Conservation (phyloP, 75 land plant species). For the Sequoiadendron giganteum region DNA sequence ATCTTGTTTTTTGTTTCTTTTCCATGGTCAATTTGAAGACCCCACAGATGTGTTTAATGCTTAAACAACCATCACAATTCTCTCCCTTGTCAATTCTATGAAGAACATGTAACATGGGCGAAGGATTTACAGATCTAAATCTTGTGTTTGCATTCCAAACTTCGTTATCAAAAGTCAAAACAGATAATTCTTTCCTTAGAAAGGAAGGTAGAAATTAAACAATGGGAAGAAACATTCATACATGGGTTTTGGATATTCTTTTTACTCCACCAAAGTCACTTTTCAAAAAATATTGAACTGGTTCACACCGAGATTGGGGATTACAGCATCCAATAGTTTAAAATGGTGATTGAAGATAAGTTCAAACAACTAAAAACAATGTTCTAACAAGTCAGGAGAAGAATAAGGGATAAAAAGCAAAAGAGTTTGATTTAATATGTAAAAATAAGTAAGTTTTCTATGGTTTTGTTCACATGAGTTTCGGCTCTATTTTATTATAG, state of each 20-base stretch:
- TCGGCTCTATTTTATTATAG: too few relatives aligned
- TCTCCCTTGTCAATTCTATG: background rate
- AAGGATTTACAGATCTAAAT: background rate
- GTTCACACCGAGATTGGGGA: background rate
- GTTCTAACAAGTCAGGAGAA: too few relatives aligned
- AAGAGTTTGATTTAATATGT: too few relatives aligned
- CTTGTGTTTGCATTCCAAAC: background rate
- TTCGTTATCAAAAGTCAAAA: background rate
- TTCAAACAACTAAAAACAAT: too few relatives aligned
- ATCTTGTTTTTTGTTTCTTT: background rate
- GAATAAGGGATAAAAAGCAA: too few relatives aligned
- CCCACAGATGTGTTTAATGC: background rate
- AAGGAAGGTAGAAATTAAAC: background rate
- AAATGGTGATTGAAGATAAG: too few relatives aligned
- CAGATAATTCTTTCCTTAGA: background rate
- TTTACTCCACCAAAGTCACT: background rate
- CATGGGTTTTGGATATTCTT: background rate
- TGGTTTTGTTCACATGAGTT: too few relatives aligned
- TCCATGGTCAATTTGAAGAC: conserved; percentile 6
- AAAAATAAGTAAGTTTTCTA: too few relatives aligned
- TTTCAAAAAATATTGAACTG: background rate
- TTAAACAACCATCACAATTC: background rate
- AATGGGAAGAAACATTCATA: background rate
- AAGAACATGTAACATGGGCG: conserved; percentile 1
- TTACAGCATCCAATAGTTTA: too few relatives aligned